Evolutionary conservation across 805 yeast genomes (phyloP).

Genomic region (Candida vartiovaarae): DNA sequence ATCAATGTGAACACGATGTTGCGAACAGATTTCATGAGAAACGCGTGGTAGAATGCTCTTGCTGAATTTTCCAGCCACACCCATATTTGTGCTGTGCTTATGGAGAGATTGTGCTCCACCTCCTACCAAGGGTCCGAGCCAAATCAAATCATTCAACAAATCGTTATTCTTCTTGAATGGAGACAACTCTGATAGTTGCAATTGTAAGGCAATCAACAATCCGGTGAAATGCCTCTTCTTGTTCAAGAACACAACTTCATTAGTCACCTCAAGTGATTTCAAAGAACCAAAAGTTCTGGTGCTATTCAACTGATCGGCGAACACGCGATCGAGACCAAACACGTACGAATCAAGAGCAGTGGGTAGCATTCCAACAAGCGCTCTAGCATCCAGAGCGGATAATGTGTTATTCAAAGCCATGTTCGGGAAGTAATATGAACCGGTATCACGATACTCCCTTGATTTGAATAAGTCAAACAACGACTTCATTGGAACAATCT

Average conservation of each 20-base stretch:
- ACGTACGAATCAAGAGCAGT: conserved; percentile 9
- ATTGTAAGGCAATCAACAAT: conserved; percentile 16
- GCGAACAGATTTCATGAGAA: conserved; percentile 13
- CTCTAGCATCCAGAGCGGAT: background rate
- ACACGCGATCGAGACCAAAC: conserved; percentile 6
- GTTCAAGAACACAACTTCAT: conserved; percentile 9
- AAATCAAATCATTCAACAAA: conserved; percentile 24
- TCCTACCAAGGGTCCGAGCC: conserved; percentile 25
- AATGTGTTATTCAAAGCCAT: conserved; percentile 1
- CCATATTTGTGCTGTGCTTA: background rate
- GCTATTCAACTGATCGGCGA: background rate
- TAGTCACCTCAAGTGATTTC: conserved; percentile 5
- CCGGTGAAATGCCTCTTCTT: conserved; percentile 19
- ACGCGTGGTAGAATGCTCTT: conserved; percentile 8
- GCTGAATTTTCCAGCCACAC: conserved; percentile 10
- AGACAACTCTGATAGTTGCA: conserved; percentile 12
- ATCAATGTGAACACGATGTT: conserved; percentile 10
- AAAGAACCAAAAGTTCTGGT: conserved; percentile 2
- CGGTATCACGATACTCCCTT: conserved; percentile 26
- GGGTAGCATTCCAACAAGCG: conserved; percentile 4
- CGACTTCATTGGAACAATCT: conserved; percentile 36
- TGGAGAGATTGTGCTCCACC: conserved; percentile 6
- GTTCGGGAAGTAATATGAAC: conserved; percentile 40
- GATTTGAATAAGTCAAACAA: conserved; percentile 29
- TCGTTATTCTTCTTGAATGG: conserved; percentile 18